Base-by-base conservation (phyloP, 352 stramenopile species). In the Pythium dissimile region DNA sequence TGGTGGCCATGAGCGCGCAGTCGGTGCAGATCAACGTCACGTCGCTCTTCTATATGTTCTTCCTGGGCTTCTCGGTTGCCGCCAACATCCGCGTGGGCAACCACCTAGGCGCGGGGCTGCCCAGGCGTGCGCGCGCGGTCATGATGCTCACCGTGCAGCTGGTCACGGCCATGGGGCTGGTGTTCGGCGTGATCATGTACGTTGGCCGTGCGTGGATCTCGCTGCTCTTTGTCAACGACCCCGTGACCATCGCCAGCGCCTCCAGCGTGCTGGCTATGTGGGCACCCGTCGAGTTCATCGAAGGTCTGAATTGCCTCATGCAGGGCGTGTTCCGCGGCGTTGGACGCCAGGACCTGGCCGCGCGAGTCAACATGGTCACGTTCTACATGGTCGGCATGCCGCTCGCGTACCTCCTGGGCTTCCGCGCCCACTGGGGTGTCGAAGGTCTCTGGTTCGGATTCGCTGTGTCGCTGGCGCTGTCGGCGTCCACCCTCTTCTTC, bases 361-460 rank as follows among this genome's bases (percentile, higher is more conserved):
- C 84, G 13, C 50, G n/a, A 2, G 32, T 77, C 23, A 95, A 89
- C 53, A 75, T 75, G 23, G 26, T 89, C 26, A 77, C 80, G 28
- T 95, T 88, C 61, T 95, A 94, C 59, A 57, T 62, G 0, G 67
- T 92, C 38, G 84, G 80, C 20, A 76, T 95, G 15, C 84, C 86
- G 16, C 27, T 89, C n/a, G 79, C 66, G 1, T 81, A 70, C 16
- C 23, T 88, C 11, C 39, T 90, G 5, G 82, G 70, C 2, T 83
- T 94, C 47, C 43, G 59, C 9, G 73, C 69, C 21, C 21, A 54
- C 0, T 74, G 67, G 38, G 64, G 68, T 34, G 62, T 92, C 34
- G 81, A 86, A 46, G 86, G 86, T 3, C 62, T 95, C 37, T 95
- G 86, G 86, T 49, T 88, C 12, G 83, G 86, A 34, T 92, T 94